Evolutionary conservation across 768 basidiomycete species (phyloP).

Genomic region (Lactifluus volemus): DNA sequence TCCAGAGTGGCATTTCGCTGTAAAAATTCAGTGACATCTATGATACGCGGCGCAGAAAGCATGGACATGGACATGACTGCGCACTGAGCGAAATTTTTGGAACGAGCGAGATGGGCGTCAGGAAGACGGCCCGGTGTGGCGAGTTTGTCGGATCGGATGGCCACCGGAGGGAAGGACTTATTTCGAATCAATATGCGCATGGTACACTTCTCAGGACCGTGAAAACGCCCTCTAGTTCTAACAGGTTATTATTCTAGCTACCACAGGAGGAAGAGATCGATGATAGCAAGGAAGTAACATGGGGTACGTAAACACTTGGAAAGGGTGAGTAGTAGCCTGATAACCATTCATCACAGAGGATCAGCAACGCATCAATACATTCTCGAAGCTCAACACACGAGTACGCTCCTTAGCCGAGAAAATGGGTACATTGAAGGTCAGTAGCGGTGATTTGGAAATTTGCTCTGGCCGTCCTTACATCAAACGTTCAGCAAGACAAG

Average conservation of each 20-base stretch:
- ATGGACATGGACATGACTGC: conserved; percentile 1
- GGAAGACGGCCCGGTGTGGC: not conserved
- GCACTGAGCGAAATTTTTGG: not conserved
- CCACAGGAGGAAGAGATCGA: conserved; percentile 70
- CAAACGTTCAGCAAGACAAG: conserved; percentile 71
- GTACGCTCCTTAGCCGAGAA: conserved; percentile 63
- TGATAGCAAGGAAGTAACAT: conserved; percentile 70
- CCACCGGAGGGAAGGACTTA: not conserved
- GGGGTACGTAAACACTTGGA: conserved; percentile 45
- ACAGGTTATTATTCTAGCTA: conserved; percentile 36
- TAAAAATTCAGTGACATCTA: conserved; percentile 2
- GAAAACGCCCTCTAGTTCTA: not conserved
- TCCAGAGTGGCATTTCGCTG: conserved; percentile 26
- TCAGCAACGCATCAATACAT: conserved; percentile 84
- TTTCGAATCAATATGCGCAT: conserved; percentile 40
- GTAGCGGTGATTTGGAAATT: conserved; percentile 5
- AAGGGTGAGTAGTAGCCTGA: not conserved
- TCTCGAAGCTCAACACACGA: conserved; percentile 85
- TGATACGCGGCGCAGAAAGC: conserved; percentile 8
- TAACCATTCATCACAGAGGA: conserved; percentile 38
- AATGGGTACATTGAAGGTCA: conserved; percentile 64
- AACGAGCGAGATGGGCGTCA: not conserved
- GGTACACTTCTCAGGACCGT: conserved; percentile 29
- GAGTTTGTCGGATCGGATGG: not conserved
- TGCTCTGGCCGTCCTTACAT: not conserved